phyloP scores from a whole-genome alignment of 106 monocot species.

The Dioscorea dumetorum region DNA sequence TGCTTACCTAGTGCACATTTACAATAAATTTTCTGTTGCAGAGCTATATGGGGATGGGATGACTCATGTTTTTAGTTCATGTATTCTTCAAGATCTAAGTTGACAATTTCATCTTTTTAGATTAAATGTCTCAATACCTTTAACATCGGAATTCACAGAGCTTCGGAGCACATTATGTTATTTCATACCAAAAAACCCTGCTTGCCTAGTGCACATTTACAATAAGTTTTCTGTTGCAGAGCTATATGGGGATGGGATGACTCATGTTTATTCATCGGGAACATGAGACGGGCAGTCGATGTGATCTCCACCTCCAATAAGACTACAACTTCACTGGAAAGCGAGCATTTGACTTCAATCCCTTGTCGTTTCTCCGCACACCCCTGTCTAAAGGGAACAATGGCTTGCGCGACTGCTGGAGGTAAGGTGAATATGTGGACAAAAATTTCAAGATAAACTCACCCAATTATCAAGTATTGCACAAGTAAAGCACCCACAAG shows the following conservation, averaged over 20 bases:
- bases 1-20: not conserved
- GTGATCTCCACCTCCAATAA: constrained; percentile 37
- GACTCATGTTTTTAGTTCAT: constrained; percentile 58
- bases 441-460: not conserved
- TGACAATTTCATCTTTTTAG: no score
- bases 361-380: constrained; percentile 66
- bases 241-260: constrained; percentile 98
- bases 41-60: constrained; percentile 97
- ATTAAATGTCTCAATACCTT: no score
- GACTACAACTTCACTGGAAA: constrained; percentile 25
- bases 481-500: no score
- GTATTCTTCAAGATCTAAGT: no score
- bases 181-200: no score
- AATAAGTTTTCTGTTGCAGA: constrained; percentile 21
- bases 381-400: constrained; percentile 38
- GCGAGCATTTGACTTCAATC: constrained; percentile 58
- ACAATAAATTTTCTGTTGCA: constrained; percentile 11
- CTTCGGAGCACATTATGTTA: no score
- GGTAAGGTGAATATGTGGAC: constrained; percentile 80
- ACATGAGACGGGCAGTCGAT: constrained; percentile 62
- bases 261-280: constrained; percentile 56
- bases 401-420: constrained; percentile 58
- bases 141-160: no score
- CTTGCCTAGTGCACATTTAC: not conserved
- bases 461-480: no score